Evolutionary conservation across 2,329 filamentous ascomycete species (phyloP), one percentile per base, ranked within the genome.

Genomic region (Colletotrichum liaoningense): DNA sequence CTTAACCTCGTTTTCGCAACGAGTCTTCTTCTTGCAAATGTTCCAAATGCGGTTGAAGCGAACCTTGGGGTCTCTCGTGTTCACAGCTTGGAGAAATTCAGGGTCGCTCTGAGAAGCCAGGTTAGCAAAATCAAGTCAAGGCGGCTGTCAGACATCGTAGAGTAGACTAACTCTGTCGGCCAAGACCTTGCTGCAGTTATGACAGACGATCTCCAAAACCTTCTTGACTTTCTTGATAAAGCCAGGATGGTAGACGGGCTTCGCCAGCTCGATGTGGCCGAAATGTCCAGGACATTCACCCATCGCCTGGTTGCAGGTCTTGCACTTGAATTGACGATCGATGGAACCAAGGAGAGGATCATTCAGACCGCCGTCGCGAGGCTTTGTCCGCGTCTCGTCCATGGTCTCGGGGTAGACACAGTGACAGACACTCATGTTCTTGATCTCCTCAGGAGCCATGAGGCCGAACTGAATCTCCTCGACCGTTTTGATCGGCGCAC

Each of bases 181-280:
- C 88, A 98, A 91, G 82, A 98, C 94, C 88, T 97, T 97, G 86
- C 95, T 96, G 89, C 97, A 99, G 85, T 97, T 98, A 87, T 98
- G 95, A 90, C 97, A 99, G 84, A 99, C 95, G 79, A 95, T 97
- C 89, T 99, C 97, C 84, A 99, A 88, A 79, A 99, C 91, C 89
- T 98, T 99, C 89, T 99, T 99, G 86, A 98, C 95, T 88, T 98
- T 98, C 84, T 94, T 97, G 86, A 99, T 93, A 85, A 98, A 99
- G 80, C 97, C 97, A 87, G 88, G 86, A 79, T 99, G 97, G 84
- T 94, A 99, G 79, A 99, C 97, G 69, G 97, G 97, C 81, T 95
- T 95, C 55, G 97, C 95, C 78, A 99, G 90, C 86, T 99, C 97
- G 79, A 99, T 99, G 85, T 99, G 97, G 76, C 97, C 97, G 82